These are phyloP conservation scores for Epichloe hybrida DNA, from an alignment of 2,329 filamentous ascomycete species.

Conservation along the genomic window DNA sequence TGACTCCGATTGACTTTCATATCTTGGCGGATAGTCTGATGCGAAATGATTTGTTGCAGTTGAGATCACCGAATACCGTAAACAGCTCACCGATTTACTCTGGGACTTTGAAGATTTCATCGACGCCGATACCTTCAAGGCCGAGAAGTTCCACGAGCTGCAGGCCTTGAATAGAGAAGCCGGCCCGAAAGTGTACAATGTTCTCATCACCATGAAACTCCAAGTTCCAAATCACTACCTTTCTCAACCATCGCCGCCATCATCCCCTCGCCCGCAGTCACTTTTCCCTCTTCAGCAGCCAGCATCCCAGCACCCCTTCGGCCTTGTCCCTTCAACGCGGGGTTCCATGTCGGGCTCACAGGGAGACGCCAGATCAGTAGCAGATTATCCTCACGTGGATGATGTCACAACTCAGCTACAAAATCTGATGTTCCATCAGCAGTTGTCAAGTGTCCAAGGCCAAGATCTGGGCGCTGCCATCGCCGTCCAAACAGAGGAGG, in stretches of 20 bases:
- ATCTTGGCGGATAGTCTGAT: background rate
- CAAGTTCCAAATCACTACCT: constrained; percentile 18
- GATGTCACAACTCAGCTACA: constrained; percentile 18
- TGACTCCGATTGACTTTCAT: no score
- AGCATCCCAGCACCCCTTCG: background rate
- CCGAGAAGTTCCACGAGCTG: constrained; percentile 33
- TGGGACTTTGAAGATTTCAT: constrained; percentile 46
- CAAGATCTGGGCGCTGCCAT: background rate
- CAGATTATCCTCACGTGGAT: constrained; percentile 10
- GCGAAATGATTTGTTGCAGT: constrained; percentile 19
- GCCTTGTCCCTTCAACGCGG: background rate
- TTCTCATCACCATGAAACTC: constrained; percentile 41
- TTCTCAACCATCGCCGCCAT: constrained; percentile 15
- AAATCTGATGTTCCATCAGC: constrained; percentile 10
- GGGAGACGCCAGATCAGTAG: constrained; percentile 1
- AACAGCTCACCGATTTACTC: constrained; percentile 34
- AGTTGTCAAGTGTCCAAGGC: background rate
- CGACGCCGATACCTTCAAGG: constrained; percentile 36
- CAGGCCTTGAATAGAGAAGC: constrained; percentile 33
- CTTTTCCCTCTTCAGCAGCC: constrained; percentile 5
- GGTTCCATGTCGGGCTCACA: constrained; percentile 4
- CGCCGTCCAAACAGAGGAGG: background rate
- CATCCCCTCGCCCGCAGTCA: constrained; percentile 8
- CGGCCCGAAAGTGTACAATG: constrained; percentile 34
- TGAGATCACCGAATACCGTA: constrained; percentile 34